phyloP scores from a whole-genome alignment of 176 grass and related monocot species.

The Bonia amplexicaulis region DNA sequence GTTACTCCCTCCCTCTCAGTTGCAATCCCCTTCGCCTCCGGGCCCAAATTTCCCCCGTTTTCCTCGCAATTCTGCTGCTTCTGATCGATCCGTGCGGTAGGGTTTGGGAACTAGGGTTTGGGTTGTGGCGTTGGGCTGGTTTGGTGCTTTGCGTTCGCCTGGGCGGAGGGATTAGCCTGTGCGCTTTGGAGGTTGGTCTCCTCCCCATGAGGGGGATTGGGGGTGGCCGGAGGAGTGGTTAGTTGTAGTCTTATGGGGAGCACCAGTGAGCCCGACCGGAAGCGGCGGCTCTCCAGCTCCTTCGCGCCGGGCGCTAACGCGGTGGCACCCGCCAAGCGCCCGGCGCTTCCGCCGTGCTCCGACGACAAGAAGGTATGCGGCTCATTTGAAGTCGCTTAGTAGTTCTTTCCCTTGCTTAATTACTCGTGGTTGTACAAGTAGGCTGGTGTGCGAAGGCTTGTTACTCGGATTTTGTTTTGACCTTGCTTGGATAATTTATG shows the following conservation, averaged over 20 bases:
- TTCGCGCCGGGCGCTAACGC: slow-evolving; percentile 41
- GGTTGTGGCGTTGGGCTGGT: not conserved
- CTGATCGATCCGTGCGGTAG: not conserved
- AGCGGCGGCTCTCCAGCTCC: slow-evolving; percentile 54
- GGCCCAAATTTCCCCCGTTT: not conserved
- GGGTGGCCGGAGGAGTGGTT: not conserved
- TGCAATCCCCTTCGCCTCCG: not conserved
- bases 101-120: not conserved
- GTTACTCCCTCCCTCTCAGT: too few relatives aligned
- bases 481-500: not conserved
- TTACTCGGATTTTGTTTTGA: not conserved
- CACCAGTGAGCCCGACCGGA: slow-evolving; percentile 59
- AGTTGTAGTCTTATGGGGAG: slow-evolving; percentile 50
- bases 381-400: not conserved
- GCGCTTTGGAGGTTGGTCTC: not conserved
- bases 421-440: not conserved
- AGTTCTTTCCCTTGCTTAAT: not conserved
- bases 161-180: not conserved
- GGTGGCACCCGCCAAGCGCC: slow-evolving; percentile 44
- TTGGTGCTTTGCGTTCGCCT: not conserved
- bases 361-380: slow-evolving; percentile 63
- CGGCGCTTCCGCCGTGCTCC: slow-evolving; percentile 38
- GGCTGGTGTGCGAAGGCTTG: not conserved
- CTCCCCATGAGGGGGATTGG: not conserved
- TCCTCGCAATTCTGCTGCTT: not conserved